Percentiles rank a stretch among this genome's conserved stretches.
Conservation (phyloP, 2,329 filamentous ascomycete genomes). For the Botryosphaeria dothidea region DNA sequence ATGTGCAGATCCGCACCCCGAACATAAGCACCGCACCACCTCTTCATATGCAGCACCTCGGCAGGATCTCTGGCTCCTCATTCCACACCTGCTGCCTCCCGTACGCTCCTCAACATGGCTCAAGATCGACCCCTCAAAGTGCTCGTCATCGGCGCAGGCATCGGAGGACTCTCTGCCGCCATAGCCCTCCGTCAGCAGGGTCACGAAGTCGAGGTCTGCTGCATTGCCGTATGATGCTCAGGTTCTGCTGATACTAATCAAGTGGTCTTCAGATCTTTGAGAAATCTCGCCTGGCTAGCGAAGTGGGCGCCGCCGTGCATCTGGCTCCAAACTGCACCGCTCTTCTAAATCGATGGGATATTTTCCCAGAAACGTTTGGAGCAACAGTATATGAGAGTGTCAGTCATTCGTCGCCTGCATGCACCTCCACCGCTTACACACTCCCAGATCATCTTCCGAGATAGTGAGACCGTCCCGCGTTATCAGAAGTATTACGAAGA, state of each 20-base stretch:
- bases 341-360: slow-evolving; percentile 50
- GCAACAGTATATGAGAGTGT: slow-evolving; percentile 26
- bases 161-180: slow-evolving; percentile 55
- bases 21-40: neutral
- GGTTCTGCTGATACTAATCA: neutral
- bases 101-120: neutral
- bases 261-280: slow-evolving; percentile 50
- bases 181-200: slow-evolving; percentile 56
- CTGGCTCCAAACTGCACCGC: slow-evolving; percentile 63
- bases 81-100: neutral
- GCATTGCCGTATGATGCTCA: neutral
- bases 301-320: slow-evolving; percentile 64
- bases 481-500: neutral
- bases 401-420: neutral
- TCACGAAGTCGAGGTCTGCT: slow-evolving; percentile 44
- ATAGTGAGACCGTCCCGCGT: neutral
- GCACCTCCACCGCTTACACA: neutral
- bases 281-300: slow-evolving; percentile 56
- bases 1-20: neutral
- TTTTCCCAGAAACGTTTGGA: slow-evolving; percentile 43
- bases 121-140: slow-evolving; percentile 25
- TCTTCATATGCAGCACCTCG: neutral
- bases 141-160: slow-evolving; percentile 47
- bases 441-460: neutral
- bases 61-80: neutral